A percentile compares a stretch with the other conserved stretches of the same genome.
Evolutionary conservation across 305 asterid genomes (phyloP).

Genomic region (Fraxinus nigra): DNA sequence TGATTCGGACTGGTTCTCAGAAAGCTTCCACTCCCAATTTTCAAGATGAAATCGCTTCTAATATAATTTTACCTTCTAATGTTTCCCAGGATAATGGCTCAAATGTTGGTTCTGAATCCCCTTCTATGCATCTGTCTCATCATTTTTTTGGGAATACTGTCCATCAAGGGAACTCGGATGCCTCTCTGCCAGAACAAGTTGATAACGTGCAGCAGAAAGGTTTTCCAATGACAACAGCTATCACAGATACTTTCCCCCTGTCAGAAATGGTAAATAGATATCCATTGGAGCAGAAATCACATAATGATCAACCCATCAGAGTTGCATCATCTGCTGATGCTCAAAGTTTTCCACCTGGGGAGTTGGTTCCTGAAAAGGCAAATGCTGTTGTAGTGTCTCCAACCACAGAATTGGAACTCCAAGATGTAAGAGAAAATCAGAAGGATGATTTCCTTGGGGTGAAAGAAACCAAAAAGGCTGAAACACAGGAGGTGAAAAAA

Average conservation of each 20-base stretch:
- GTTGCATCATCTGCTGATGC: constrained; percentile 22
- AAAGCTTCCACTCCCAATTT: constrained; percentile 30
- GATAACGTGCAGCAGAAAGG: constrained; percentile 29
- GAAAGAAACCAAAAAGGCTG: constrained; percentile 47
- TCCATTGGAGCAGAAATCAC: constrained; percentile 24
- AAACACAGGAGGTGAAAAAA: constrained; percentile 46
- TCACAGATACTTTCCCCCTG: constrained; percentile 22
- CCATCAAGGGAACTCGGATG: constrained; percentile 34
- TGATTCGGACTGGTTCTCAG: constrained; percentile 41
- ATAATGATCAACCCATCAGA: constrained; percentile 26
- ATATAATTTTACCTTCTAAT: constrained; percentile 33
- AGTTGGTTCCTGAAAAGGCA: constrained; percentile 22
- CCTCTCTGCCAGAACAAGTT: constrained; percentile 32
- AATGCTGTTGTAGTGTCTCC: constrained; percentile 27
- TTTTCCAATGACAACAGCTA: constrained; percentile 24
- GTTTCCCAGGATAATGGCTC: constrained; percentile 40
- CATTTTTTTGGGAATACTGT: constrained; percentile 31
- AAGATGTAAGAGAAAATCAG: constrained; percentile 28
- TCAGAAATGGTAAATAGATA: constrained; percentile 25
- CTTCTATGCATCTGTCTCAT: constrained; percentile 46
- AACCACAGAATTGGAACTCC: constrained; percentile 24
- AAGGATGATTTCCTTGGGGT: constrained; percentile 27
- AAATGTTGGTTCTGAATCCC: constrained; percentile 36
- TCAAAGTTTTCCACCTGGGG: constrained; percentile 26
- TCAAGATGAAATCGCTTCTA: constrained; percentile 32